Percentiles rank a stretch among this genome's conserved stretches.
Conservation (phyloP, 1,139 yeast species). For the Taphrina pruni region DNA sequence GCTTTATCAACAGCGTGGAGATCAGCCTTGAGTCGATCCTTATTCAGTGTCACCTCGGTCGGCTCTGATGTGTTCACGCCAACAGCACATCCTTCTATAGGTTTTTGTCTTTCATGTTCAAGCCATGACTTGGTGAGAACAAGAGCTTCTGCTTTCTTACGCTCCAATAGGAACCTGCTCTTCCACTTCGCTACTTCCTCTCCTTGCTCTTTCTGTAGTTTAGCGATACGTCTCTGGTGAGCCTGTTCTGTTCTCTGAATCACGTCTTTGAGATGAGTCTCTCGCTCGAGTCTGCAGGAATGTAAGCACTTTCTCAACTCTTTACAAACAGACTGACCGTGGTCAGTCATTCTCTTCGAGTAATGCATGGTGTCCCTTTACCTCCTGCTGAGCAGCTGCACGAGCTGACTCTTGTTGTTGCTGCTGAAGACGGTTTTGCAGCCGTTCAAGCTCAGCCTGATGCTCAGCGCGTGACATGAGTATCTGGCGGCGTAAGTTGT, state of each 20-base stretch:
- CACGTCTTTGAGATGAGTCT: neutral
- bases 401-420: neutral
- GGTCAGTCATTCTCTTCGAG: neutral
- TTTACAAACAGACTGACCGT: neutral
- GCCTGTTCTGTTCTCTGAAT: neutral
- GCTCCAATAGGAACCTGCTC: constrained; percentile 13
- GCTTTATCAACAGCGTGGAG: constrained; percentile 8
- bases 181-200: constrained; percentile 10
- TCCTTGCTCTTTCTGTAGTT: neutral
- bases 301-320: constrained; percentile 3
- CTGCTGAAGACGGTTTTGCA: neutral
- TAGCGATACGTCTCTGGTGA: neutral
- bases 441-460: constrained; percentile 1
- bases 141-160: constrained; percentile 1
- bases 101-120: neutral
- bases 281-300: constrained; percentile 5
- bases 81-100: neutral
- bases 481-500: neutral
- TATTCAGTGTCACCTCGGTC: neutral
- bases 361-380: neutral
- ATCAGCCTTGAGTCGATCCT: constrained; percentile 5
- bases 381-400: constrained; percentile 5
- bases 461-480: neutral
- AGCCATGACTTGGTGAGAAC: neutral
- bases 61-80: neutral